Percentiles rank a stretch among this genome's conserved stretches.
phyloP scores from a whole-genome alignment of 345 rosid genomes.

The Rhodomyrtus tomentosa region DNA sequence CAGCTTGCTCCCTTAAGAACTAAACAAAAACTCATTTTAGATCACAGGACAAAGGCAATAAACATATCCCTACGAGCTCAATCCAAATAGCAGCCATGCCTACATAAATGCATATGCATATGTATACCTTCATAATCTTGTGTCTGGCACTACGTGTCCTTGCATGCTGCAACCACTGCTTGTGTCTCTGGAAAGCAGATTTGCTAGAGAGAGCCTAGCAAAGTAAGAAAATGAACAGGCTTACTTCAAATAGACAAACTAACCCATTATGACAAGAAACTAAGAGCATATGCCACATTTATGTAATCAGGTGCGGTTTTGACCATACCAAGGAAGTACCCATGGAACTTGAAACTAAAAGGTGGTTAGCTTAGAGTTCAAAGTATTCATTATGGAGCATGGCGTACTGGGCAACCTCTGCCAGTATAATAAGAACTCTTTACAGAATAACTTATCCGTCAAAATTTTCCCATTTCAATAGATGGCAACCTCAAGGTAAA shows the following conservation, averaged over 20 bases:
- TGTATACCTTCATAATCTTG: slow-evolving; percentile 75
- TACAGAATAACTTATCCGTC: neutral
- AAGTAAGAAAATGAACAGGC: neutral
- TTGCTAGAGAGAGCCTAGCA: slow-evolving; percentile 86
- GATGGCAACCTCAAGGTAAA: neutral
- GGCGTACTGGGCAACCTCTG: neutral
- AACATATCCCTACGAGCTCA: neutral
- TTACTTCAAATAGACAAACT: neutral
- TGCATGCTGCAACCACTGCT: slow-evolving; percentile 88
- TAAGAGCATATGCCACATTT: neutral
- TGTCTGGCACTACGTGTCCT: slow-evolving; percentile 93
- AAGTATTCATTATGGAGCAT: neutral
- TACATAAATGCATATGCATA: neutral
- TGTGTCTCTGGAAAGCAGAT: slow-evolving; percentile 82
- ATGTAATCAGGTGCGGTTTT: neutral
- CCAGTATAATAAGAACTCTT: neutral
- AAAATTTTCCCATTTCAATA: neutral
- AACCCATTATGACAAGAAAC: neutral
- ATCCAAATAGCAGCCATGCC: neutral
- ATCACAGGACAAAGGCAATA: neutral
- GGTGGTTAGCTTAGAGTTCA: neutral
- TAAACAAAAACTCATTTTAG: slow-evolving; percentile 17
- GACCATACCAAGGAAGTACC: neutral
- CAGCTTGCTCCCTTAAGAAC: slow-evolving; percentile 96
- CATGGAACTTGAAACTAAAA: neutral